Conservation (phyloP, 371 early-diverging fungal genomes). For the Mucor racemosus region DNA sequence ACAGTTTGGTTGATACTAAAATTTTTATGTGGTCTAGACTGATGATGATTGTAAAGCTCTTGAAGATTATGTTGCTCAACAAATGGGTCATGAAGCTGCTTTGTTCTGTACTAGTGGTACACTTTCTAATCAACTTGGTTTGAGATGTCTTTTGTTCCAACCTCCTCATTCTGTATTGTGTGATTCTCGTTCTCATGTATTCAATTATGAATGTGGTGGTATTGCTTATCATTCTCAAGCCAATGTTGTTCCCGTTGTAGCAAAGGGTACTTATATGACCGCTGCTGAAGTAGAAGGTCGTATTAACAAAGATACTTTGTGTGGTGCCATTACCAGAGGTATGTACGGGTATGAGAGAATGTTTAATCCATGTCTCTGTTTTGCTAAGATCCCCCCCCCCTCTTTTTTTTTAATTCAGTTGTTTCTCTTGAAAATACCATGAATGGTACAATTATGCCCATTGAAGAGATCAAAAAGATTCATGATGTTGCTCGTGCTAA, state of each 20-base stretch:
- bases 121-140: slow-evolving; percentile 84
- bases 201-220: slow-evolving; percentile 83
- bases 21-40: neutral
- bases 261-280: slow-evolving; percentile 71
- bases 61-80: slow-evolving; percentile 67
- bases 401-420: slow-evolving; percentile 33
- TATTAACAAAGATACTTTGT: slow-evolving; percentile 33
- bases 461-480: slow-evolving; percentile 75
- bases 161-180: slow-evolving; percentile 84
- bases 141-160: slow-evolving; percentile 71
- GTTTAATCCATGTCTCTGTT: too few relatives aligned
- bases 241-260: slow-evolving; percentile 65
- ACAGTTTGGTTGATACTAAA: neutral
- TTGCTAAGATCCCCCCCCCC: neutral
- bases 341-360: neutral
- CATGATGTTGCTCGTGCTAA: slow-evolving; percentile 56
- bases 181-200: slow-evolving; percentile 82
- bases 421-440: slow-evolving; percentile 90
- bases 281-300: slow-evolving; percentile 63
- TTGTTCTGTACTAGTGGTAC: slow-evolving; percentile 85
- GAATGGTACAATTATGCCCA: slow-evolving; percentile 79
- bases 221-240: slow-evolving; percentile 83
- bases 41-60: slow-evolving; percentile 52
- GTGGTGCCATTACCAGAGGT: slow-evolving; percentile 73
- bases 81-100: slow-evolving; percentile 82